Percentiles rank a stretch among this genome's conserved stretches.
Conservation (phyloP, 129 eudicot species). For the Centaurea solstitialis region DNA sequence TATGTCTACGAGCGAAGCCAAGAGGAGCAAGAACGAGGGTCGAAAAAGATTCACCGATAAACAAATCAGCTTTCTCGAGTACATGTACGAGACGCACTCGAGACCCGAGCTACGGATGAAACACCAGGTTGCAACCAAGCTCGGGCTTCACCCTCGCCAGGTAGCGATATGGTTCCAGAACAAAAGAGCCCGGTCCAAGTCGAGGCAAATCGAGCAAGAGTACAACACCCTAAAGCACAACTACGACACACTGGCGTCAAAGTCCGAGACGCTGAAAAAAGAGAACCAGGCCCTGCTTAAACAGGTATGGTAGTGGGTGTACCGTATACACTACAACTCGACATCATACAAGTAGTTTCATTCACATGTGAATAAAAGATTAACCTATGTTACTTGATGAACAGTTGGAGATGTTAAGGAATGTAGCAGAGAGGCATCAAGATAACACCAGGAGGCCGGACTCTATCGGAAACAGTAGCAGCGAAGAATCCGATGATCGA, state of each 20-base stretch:
- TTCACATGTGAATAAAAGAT: background rate
- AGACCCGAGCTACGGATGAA: constrained; percentile 63
- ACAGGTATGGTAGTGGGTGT: constrained; percentile 38
- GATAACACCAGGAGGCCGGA: background rate
- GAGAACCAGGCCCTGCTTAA: constrained; percentile 52
- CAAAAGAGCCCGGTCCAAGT: constrained; percentile 59
- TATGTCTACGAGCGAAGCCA: constrained; percentile 6
- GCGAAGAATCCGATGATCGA: constrained; percentile 26
- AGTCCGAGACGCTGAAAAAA: constrained; percentile 44
- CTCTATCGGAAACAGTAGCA: constrained; percentile 21
- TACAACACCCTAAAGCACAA: constrained; percentile 41
- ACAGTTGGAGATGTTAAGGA: constrained; percentile 37
- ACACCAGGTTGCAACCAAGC: constrained; percentile 57
- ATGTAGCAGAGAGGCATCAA: constrained; percentile 21
- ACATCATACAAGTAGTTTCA: background rate
- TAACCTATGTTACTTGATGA: background rate
- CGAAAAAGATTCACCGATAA: constrained; percentile 53
- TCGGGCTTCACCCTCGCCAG: constrained; percentile 69
- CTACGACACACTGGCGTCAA: constrained; percentile 43
- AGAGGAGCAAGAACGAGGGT: constrained; percentile 32
- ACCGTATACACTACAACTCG: background rate
- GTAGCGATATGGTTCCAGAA: constrained; percentile 84
- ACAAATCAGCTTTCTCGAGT: constrained; percentile 59
- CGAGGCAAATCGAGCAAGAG: constrained; percentile 51
- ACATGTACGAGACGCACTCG: constrained; percentile 50